Evolutionary conservation across 371 early-diverging fungal genomes (phyloP), one percentile per base, ranked within the genome.

Genomic region (Blakeslea trispora): DNA sequence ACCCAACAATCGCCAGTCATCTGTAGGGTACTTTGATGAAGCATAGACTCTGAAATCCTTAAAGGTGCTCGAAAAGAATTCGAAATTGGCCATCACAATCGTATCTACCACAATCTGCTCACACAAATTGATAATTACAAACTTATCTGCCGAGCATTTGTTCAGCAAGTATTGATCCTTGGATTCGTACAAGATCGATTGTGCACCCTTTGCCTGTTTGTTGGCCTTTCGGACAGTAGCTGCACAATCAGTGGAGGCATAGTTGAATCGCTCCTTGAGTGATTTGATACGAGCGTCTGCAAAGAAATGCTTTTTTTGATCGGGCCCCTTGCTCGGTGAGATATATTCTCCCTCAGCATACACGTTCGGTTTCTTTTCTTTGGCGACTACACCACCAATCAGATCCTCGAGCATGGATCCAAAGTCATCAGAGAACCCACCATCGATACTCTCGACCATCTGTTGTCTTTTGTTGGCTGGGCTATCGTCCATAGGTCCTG

Each of bases 141-240:
- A 94, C 61, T 92, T 92, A 24, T 81, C 66, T 9, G 85, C 85
- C 1, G 81, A 62, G 72, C 99, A 99, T 61, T 84, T 79, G 76
- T 93, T 96, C 22, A 97, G 79, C 91, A 99, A 87, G 73, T 99
- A 99, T 53, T 85, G 75, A 64, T 97, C 98, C 58, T 95, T 95
- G 69, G 84, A 89, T 45, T 93, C 88, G 60, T 85, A 85, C 21
- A 99, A 71, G 43, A 99, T 95, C 0, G 93, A 78, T 3, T 85
- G 86, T 14, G 92, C 78, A 13, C 89, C 86, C 37, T 88, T 89
- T 8, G 96, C 91, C 47, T 88, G 94, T 31, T 83, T 85, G 72
- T 95, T 97, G 8, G 91, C 79, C 14, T 83, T 79, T 23, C 93
- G 75, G 3, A 97, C 88, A 22, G 89, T 85, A 4, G 98, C 96